Evolutionary conservation across 768 basidiomycete genomes (phyloP).

Genomic region (Mycena pura): DNA sequence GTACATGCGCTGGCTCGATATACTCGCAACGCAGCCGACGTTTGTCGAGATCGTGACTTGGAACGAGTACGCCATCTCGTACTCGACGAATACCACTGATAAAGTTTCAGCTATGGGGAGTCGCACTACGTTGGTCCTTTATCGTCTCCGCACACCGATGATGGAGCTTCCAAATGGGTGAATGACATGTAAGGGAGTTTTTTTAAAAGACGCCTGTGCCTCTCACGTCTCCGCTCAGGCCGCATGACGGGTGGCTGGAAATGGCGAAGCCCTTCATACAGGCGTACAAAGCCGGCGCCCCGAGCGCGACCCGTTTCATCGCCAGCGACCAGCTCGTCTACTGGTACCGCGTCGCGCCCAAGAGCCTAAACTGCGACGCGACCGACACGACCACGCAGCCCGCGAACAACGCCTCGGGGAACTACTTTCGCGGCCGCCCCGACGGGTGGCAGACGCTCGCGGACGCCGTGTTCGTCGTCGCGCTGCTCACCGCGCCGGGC

Average conservation of each 20-base stretch:
- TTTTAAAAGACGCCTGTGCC: not conserved
- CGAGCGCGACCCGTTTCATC: conserved; percentile 16
- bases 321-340: conserved; percentile 27
- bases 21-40: conserved; percentile 19
- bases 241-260: conserved; percentile 44
- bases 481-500: conserved; percentile 24
- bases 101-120: conserved; percentile 51
- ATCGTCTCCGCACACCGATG: conserved; percentile 28
- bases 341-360: conserved; percentile 29
- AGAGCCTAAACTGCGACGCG: conserved; percentile 25
- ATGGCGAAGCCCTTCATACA: conserved; percentile 55
- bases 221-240: conserved; percentile 16
- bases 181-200: conserved; percentile 25
- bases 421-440: conserved; percentile 29
- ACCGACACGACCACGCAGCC: conserved; percentile 30
- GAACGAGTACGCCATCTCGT: conserved; percentile 40
- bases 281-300: conserved; percentile 53
- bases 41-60: conserved; percentile 50
- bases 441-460: conserved; percentile 24
- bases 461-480: conserved; percentile 27
- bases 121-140: conserved; percentile 60
- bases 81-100: too few species aligned
- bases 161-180: conserved; percentile 29
- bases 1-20: conserved; percentile 27
- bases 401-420: conserved; percentile 26